Base-by-base conservation (phyloP, 2,329 filamentous ascomycete species). In the Penicillium griseofulvum region DNA sequence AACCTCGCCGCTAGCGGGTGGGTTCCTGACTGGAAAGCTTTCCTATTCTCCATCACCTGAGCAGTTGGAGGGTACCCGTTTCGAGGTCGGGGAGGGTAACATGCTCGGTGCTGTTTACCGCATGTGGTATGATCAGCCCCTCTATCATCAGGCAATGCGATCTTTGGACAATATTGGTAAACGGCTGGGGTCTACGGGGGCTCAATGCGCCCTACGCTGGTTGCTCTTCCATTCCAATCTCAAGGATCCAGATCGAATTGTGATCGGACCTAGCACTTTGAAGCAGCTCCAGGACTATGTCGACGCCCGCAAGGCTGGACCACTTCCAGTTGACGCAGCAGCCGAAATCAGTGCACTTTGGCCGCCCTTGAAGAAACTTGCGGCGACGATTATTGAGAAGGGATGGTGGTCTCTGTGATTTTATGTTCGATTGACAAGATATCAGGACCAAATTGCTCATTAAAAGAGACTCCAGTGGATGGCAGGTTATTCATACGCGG, bases 351-450 rank as follows among this genome's bases (percentile, higher is more conserved):
- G 12, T 22, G 8, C 26, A 6, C 50, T 49, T 28, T 53, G 44
- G 31, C 14, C 19, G 1, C 2, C 10, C 4, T 16, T 53, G 14
- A 38, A 48, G 19, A 28, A 7, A 9, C 10, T 33, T 31, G 28
- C 44, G 0, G 43, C 43, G 2, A 39, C 50, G 1, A 53, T 53
- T 16, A 41, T 53, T n/a, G 44, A 53, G 16, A 49, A 33, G 22
- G 50, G 50, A 34, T 53, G 50, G 50, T 53, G 50, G 50, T 38
- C 43, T 12, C 36, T 53, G 26, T 53, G 36, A 53, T n/a, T 3
- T n/a, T n/a, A 16, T 24, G 43, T 12, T 33, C 6, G 11, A 45
- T 12, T 4, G 6, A 6, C 1, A 5, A 17, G 2, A 7, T 12
- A 45, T 45, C 3, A 5, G 2, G 19, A 34, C 5, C 19, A 12